A percentile compares a stretch with the other conserved stretches of the same genome.
Conservation (phyloP, 345 rosid species). For the Pistacia atlantica region DNA sequence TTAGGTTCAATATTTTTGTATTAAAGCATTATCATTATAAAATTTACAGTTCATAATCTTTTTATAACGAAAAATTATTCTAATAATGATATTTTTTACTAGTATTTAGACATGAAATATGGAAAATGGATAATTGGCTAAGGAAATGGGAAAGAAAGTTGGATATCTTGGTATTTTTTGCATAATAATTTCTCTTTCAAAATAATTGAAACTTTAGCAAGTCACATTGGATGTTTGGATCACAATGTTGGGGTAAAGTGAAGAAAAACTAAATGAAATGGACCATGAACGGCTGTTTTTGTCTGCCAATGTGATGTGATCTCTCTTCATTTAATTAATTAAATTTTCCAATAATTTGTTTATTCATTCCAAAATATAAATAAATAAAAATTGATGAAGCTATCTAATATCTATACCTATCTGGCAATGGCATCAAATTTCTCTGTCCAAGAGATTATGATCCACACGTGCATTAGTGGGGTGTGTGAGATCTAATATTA, state of each 20-base stretch:
- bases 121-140: too few species aligned
- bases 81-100: too few species aligned
- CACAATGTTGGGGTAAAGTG: background rate
- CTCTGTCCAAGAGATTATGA: slow-evolving; percentile 9
- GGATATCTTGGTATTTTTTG: background rate
- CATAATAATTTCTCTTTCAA: background rate
- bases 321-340: background rate
- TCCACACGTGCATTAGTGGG: slow-evolving; percentile 15
- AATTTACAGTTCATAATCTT: too few species aligned
- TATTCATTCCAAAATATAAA: background rate
- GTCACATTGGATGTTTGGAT: background rate
- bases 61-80: too few species aligned
- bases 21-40: too few species aligned
- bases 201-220: slow-evolving; percentile 8
- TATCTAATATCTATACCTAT: background rate
- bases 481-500: background rate
- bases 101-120: too few species aligned
- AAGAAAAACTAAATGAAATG: background rate
- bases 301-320: background rate
- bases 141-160: background rate
- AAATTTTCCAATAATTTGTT: background rate
- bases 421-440: slow-evolving; percentile 8
- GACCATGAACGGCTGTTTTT: slow-evolving; percentile 2
- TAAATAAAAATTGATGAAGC: background rate
- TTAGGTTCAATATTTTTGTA: too few species aligned